A percentile compares a stretch with the other conserved stretches of the same genome.
Conservation (phyloP, 2,329 filamentous ascomycete genomes). For the Alternaria brassicae region DNA sequence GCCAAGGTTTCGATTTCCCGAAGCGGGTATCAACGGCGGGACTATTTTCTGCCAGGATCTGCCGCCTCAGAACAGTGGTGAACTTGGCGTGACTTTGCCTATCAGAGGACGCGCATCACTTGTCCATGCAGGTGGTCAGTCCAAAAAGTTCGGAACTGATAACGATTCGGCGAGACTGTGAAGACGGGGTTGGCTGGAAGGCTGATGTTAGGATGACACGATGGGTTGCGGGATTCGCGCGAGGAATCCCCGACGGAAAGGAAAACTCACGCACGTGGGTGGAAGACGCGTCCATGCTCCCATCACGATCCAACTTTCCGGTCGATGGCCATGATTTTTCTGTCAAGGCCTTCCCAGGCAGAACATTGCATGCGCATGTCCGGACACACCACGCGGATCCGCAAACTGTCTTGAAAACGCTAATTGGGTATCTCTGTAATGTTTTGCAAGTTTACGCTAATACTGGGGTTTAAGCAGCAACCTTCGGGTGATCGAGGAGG, state of each 20-base stretch:
- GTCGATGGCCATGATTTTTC: constrained; percentile 15
- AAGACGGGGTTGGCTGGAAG: constrained; percentile 14
- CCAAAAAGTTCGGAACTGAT: constrained; percentile 23
- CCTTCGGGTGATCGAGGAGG: constrained; percentile 35
- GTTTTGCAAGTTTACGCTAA: constrained; percentile 8
- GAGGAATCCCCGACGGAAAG: constrained; percentile 27
- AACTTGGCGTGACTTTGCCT: constrained; percentile 24
- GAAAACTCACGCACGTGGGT: constrained; percentile 18
- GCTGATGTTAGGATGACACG: constrained; percentile 14
- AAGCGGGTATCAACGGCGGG: constrained; percentile 42
- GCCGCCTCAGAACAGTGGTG: constrained; percentile 20
- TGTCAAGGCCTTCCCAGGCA: constrained; percentile 7
- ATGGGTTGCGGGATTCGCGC: constrained; percentile 28
- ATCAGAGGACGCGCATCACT: constrained; percentile 19
- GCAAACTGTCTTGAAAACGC: constrained; percentile 25
- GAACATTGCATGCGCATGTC: not conserved
- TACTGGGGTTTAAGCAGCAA: constrained; percentile 27
- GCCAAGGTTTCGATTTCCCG: constrained; percentile 39
- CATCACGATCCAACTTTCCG: constrained; percentile 20
- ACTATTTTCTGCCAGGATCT: constrained; percentile 31
- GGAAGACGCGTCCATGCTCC: constrained; percentile 13
- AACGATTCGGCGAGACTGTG: constrained; percentile 24
- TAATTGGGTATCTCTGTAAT: constrained; percentile 34
- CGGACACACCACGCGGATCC: constrained; percentile 20
- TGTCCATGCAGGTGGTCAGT: constrained; percentile 26